Base-by-base conservation (phyloP, 306 rosid species). In the Vigna hirtella region DNA sequence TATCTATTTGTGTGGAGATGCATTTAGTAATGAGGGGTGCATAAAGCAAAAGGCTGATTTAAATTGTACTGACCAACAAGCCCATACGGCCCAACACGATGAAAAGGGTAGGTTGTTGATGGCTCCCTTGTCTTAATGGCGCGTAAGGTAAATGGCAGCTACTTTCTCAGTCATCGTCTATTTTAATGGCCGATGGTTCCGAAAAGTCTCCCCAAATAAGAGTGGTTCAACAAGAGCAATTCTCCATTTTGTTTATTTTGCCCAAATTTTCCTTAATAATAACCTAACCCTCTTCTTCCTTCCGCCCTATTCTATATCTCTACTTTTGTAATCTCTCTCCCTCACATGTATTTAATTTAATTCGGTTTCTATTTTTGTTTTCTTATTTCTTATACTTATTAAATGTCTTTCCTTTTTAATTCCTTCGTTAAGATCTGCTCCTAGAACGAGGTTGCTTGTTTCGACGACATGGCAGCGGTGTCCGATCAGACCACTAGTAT, bases 401-500 rank as follows among this genome's bases (percentile, higher is more conserved):
- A 68, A 76, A 64, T 69, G 62, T 74, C 36, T 7, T 68, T 65
- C 53, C 32, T 34, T 67, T 20, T 10, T 56, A 36, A 17, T 28
- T 36, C n/a, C 65, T 32, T 77, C 69, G 61, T 20, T 11, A 24
- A 80, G 82, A 76, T 80, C 78, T 61, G 79, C 63, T 76, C 82
- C 70, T 26, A 22, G 61, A 45, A 52, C 81, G 34, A 59, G 50
- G 51, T 49, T 67, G 47, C 17, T 14, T 34, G 51, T 47, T 68
- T 17, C 30, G 73, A 76, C 81, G 56, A 75, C 80, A 93, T 93
- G 98, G 94, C 85, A 69, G 73, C 77, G 79, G 88, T 73, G 38
- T 82, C 86, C 28, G 94, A 89, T 57, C 89, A 89, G 45, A 69
- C 81, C 78, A 79, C 85, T 11, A 77, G 67, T 72, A 18, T 80